phyloP scores from a whole-genome alignment of 2,329 filamentous ascomycete genomes.

The Gnomoniopsis sp. region DNA sequence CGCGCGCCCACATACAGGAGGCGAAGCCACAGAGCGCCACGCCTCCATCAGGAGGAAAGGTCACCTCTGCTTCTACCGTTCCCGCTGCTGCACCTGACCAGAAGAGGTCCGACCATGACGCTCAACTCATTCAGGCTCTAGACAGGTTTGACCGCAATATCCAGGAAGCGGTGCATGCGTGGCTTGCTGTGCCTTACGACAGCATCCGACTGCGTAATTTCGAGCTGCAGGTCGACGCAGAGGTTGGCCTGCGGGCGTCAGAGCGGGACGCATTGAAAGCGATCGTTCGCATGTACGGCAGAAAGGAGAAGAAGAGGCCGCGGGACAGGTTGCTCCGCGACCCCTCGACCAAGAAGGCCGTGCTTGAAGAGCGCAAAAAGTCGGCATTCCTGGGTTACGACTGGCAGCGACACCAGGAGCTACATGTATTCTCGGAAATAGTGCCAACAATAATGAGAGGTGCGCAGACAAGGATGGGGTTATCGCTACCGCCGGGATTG shows the following conservation, averaged over 20 bases:
- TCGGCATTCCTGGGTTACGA: slow-evolving; percentile 88
- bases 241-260: slow-evolving; percentile 29
- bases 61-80: neutral
- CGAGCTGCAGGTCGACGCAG: slow-evolving; percentile 44
- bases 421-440: neutral
- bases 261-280: slow-evolving; percentile 43
- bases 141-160: slow-evolving; percentile 36
- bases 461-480: neutral
- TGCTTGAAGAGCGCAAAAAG: slow-evolving; percentile 77
- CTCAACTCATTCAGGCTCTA: slow-evolving; percentile 31
- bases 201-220: slow-evolving; percentile 44
- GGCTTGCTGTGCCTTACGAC: slow-evolving; percentile 47
- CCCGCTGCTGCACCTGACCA: neutral
- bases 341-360: slow-evolving; percentile 57
- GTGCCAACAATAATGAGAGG: neutral
- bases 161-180: slow-evolving; percentile 41
- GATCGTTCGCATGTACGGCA: slow-evolving; percentile 50
- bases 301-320: slow-evolving; percentile 71
- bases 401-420: slow-evolving; percentile 56
- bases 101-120: slow-evolving; percentile 17
- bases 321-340: slow-evolving; percentile 85
- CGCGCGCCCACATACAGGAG: neutral
- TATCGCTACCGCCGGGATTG: neutral
- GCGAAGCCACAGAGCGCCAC: neutral
- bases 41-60: neutral